Conservation (phyloP, 352 stramenopile genomes). For the Phytophthora pluvialis region DNA sequence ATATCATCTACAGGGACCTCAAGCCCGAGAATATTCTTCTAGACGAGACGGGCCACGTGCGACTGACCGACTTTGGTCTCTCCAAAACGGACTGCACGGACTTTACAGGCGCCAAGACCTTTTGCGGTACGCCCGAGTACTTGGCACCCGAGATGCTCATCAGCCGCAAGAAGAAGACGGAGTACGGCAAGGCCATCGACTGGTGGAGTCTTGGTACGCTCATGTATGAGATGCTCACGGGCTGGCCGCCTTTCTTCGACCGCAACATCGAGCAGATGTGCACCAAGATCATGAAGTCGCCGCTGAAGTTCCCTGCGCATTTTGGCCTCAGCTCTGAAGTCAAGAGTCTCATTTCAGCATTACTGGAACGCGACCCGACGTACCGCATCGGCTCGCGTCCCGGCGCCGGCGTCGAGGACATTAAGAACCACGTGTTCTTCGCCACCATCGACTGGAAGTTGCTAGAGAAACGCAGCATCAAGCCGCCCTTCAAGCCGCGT, state of each 20-base stretch:
- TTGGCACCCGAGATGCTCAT: slow-evolving; percentile 91
- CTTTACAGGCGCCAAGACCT: slow-evolving; percentile 84
- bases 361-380: slow-evolving; percentile 75
- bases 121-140: slow-evolving; percentile 91
- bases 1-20: slow-evolving; percentile 94
- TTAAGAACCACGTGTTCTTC: slow-evolving; percentile 87
- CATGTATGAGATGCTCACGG: slow-evolving; percentile 96
- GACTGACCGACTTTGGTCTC: slow-evolving; percentile 94
- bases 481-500: slow-evolving; percentile 88
- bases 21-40: slow-evolving; percentile 96
- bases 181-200: slow-evolving; percentile 93
- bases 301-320: slow-evolving; percentile 87
- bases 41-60: slow-evolving; percentile 91
- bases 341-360: slow-evolving; percentile 79
- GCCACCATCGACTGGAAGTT: slow-evolving; percentile 76
- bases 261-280: slow-evolving; percentile 93
- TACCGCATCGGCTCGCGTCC: slow-evolving; percentile 79
- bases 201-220: slow-evolving; percentile 95
- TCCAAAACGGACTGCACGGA: slow-evolving; percentile 89
- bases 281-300: slow-evolving; percentile 91
- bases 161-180: slow-evolving; percentile 86
- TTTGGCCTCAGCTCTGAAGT: slow-evolving; percentile 78
- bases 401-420: slow-evolving; percentile 68
- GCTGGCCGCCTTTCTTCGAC: slow-evolving; percentile 94
- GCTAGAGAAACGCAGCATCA: slow-evolving; percentile 72